A percentile compares a stretch with the other conserved stretches of the same genome.
Evolutionary conservation across 1,139 yeast genomes (phyloP).

Genomic region (Scheffersomyces segobiensis): DNA sequence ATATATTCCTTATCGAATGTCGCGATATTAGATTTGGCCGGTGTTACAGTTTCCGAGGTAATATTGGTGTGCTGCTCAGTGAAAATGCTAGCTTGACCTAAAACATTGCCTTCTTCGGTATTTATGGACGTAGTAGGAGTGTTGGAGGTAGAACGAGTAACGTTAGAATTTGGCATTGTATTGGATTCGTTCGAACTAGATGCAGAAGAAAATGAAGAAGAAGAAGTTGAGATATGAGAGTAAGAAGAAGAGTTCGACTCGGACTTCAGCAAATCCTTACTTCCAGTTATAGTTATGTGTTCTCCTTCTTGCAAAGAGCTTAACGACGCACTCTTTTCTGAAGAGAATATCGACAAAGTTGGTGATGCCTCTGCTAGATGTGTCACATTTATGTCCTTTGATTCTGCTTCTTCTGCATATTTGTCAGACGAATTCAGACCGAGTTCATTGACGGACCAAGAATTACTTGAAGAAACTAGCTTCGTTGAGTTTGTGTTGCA

Average conservation of each 20-base stretch:
- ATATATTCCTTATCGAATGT: background rate
- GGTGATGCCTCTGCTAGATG: background rate
- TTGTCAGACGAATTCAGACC: background rate
- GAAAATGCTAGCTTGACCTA: background rate
- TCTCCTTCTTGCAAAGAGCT: constrained; percentile 7
- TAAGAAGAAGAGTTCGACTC: constrained; percentile 23
- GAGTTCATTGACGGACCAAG: background rate
- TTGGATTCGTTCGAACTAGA: background rate
- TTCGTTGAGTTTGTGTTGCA: background rate
- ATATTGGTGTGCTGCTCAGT: background rate
- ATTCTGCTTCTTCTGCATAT: background rate
- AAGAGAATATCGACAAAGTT: constrained; percentile 9
- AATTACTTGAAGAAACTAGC: constrained; percentile 1
- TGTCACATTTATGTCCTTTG: background rate
- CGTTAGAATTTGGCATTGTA: constrained; percentile 23
- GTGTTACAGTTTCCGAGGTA: background rate
- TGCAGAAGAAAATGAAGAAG: constrained; percentile 7
- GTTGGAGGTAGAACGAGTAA: constrained; percentile 30
- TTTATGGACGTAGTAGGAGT: constrained; percentile 42
- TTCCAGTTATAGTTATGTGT: background rate
- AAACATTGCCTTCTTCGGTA: constrained; percentile 12
- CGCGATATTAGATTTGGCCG: background rate
- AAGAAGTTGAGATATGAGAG: background rate
- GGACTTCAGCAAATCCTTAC: constrained; percentile 6
- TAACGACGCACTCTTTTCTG: constrained; percentile 23